Evolutionary conservation across 495 filamentous ascomycete species (phyloP).

Genomic region (Beverwykella pulmonaria): DNA sequence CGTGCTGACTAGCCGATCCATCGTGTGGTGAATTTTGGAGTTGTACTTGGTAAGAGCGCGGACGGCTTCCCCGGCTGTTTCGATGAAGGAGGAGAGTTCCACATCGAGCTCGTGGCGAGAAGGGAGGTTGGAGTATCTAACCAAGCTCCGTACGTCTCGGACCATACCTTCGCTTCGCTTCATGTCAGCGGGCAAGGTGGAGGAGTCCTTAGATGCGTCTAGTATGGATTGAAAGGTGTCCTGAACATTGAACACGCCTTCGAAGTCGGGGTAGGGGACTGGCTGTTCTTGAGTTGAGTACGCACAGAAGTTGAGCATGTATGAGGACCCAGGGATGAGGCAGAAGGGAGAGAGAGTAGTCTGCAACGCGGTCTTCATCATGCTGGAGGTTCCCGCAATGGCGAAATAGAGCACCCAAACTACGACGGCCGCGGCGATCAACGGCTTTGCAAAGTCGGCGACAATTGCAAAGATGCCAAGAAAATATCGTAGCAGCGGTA

Average conservation of each 20-base stretch:
- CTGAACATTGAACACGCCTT: conserved; percentile 67
- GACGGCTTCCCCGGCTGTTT: conserved; percentile 57
- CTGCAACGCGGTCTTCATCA: conserved; percentile 53
- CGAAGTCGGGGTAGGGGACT: conserved; percentile 58
- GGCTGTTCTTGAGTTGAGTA: conserved; percentile 4
- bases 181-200: conserved; percentile 67
- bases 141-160: conserved; percentile 70
- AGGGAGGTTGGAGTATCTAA: conserved; percentile 55
- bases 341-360: conserved; percentile 63
- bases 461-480: conserved; percentile 54
- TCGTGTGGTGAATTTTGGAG: conserved; percentile 65
- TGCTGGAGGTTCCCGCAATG: conserved; percentile 55
- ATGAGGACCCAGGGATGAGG: conserved; percentile 61
- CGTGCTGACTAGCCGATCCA: conserved; percentile 69
- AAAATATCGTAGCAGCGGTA: conserved; percentile 49
- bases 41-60: conserved; percentile 68
- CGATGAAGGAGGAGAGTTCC: conserved; percentile 69
- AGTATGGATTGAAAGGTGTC: conserved; percentile 66
- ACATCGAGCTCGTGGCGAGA: conserved; percentile 62
- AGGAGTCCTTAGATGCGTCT: conserved; percentile 59
- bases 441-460: conserved; percentile 56
- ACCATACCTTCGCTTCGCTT: conserved; percentile 71
- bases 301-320: conserved; percentile 63
- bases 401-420: conserved; percentile 56
- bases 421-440: conserved; percentile 55